These are phyloP conservation scores for Candida gigantensis DNA, from an alignment of 1,139 yeast genomes.

Conservation along the genomic window DNA sequence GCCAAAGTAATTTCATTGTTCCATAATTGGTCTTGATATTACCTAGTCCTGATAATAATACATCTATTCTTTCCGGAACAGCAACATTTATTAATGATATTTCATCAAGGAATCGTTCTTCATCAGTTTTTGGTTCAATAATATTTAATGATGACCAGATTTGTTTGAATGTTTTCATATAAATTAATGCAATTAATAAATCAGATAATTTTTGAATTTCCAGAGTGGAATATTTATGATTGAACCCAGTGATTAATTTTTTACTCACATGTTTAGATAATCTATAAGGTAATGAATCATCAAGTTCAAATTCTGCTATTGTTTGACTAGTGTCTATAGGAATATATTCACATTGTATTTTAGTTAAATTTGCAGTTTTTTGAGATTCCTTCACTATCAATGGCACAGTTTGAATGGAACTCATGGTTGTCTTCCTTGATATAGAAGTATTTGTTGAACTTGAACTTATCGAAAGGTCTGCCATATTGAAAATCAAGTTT, in stretches of 20 bases:
- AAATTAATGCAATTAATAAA: constrained; percentile 5
- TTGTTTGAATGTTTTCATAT: constrained; percentile 9
- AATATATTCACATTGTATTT: constrained; percentile 3
- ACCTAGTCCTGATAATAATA: constrained; percentile 9
- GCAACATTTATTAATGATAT: constrained; percentile 4
- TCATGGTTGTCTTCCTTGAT: constrained; percentile 2
- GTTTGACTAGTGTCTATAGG: constrained; percentile 4
- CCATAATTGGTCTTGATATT: constrained; percentile 8
- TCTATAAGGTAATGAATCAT: constrained; percentile 7
- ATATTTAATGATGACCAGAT: constrained; percentile 7
- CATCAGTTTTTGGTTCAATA: neutral
- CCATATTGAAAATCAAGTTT: neutral
- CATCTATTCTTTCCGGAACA: constrained; percentile 11
- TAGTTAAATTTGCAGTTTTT: constrained; percentile 1
- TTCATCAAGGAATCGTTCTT: constrained; percentile 2
- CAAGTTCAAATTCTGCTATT: constrained; percentile 9
- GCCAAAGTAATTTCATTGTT: constrained; percentile 8
- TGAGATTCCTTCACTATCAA: constrained; percentile 3
- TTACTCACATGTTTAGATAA: constrained; percentile 6
- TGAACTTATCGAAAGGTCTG: constrained; percentile 1
- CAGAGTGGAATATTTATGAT: neutral
- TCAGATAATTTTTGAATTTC: constrained; percentile 4
- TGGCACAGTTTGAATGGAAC: constrained; percentile 1
- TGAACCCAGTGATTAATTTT: constrained; percentile 2
- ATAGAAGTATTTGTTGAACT: neutral